A percentile compares a stretch with the other conserved stretches of the same genome.
phyloP scores from a whole-genome alignment of 805 yeast species.

The Cyberlindnera mississippiensis region DNA sequence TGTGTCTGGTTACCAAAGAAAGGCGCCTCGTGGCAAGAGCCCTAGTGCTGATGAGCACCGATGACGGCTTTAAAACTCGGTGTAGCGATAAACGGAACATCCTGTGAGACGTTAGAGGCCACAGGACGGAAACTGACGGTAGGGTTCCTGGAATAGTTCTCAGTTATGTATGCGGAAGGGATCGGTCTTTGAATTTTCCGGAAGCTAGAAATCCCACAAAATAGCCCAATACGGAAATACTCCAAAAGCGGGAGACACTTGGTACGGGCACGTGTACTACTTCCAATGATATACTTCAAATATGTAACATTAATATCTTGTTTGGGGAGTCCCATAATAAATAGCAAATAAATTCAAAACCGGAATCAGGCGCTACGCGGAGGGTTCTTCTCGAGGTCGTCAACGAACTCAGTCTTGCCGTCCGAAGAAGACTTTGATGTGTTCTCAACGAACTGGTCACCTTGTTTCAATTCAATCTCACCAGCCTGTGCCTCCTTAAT shows the following conservation, averaged over 20 bases:
- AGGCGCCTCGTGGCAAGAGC: background rate
- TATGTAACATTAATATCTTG: no score
- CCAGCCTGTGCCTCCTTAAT: conserved; percentile 15
- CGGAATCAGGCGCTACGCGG: no score
- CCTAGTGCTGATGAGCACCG: no score
- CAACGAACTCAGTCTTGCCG: conserved; percentile 1
- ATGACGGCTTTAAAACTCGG: background rate
- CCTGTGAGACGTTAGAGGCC: no score
- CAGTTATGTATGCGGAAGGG: no score
- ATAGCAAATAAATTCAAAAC: no score
- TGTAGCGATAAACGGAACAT: background rate
- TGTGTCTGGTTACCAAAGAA: background rate
- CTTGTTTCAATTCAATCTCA: conserved; percentile 15
- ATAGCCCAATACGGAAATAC: background rate
- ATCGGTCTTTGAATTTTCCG: background rate
- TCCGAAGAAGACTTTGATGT: conserved; percentile 5
- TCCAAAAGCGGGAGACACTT: background rate
- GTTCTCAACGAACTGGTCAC: conserved; percentile 16
- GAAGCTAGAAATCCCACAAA: background rate
- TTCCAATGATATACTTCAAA: no score
- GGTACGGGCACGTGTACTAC: no score
- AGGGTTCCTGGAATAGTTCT: no score
- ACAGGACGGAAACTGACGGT: no score
- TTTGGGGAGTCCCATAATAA: no score
- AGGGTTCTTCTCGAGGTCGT: background rate